A percentile compares a stretch with the other conserved stretches of the same genome.
Evolutionary conservation across 441 rosid species (phyloP).

Genomic region (Hura crepitans): DNA sequence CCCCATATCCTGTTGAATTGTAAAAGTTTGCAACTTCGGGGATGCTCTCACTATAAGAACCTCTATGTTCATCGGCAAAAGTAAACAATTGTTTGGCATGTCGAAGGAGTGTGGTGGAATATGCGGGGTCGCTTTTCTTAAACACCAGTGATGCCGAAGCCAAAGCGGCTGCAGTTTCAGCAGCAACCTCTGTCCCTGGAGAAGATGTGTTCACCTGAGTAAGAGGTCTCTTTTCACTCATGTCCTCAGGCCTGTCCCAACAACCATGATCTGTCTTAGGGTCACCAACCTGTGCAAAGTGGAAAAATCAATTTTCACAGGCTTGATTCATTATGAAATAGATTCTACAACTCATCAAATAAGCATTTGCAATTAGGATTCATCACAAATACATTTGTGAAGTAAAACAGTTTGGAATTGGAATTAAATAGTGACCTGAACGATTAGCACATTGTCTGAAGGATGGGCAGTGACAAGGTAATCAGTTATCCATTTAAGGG

Average conservation of each 20-base stretch:
- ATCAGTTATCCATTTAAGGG: conserved; percentile 77
- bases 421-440: conserved; percentile 43
- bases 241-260: conserved; percentile 82
- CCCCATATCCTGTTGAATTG: conserved; percentile 74
- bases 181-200: conserved; percentile 87
- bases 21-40: conserved; percentile 56
- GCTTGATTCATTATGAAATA: no score
- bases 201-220: conserved; percentile 47
- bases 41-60: conserved; percentile 55
- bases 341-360: no score
- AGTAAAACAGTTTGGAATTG: no score
- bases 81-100: conserved; percentile 69
- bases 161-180: conserved; percentile 91
- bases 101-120: conserved; percentile 53
- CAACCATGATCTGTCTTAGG: conserved; percentile 69
- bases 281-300: conserved; percentile 61
- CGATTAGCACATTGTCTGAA: conserved; percentile 41
- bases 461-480: conserved; percentile 60
- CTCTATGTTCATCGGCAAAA: conserved; percentile 59
- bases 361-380: no score
- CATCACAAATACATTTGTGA: no score
- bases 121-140: conserved; percentile 46
- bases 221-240: conserved; percentile 59
- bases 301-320: no score
- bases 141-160: conserved; percentile 90